Percentiles rank a stretch among this genome's conserved stretches.
phyloP scores from a whole-genome alignment of 2,329 filamentous ascomycete species.

The Pseudocercospora eumusae region DNA sequence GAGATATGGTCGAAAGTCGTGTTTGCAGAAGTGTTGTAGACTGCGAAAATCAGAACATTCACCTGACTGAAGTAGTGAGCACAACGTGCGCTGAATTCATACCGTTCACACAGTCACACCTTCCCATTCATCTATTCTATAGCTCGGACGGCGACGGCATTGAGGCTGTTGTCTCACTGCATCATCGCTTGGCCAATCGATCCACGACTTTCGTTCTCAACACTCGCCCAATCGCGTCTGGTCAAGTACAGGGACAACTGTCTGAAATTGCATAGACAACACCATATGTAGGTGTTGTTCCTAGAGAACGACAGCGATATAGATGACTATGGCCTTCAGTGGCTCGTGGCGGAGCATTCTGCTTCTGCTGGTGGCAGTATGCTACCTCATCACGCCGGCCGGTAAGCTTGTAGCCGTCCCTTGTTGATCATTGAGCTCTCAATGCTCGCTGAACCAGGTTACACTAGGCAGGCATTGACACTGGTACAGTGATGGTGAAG shows the following conservation, averaged over 20 bases:
- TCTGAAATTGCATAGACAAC: neutral
- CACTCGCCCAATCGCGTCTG: constrained; percentile 5
- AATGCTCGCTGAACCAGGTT: neutral
- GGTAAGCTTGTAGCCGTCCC: constrained; percentile 51
- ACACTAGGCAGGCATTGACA: neutral
- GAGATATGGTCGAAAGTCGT: neutral
- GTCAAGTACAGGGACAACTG: neutral
- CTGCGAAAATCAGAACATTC: neutral
- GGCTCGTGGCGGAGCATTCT: constrained; percentile 64
- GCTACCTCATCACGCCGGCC: constrained; percentile 63
- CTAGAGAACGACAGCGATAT: constrained; percentile 14
- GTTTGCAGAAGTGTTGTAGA: neutral
- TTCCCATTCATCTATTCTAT: neutral
- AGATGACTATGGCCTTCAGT: constrained; percentile 29
- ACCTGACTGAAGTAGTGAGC: neutral
- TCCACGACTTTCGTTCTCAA: constrained; percentile 11
- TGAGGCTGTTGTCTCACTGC: constrained; percentile 4
- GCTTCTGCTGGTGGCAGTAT: constrained; percentile 60
- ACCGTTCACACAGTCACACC: neutral
- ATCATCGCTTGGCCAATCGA: neutral
- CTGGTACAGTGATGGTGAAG: constrained; percentile 72
- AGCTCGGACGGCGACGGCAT: neutral
- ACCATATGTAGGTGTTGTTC: constrained; percentile 13
- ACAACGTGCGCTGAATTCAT: neutral
- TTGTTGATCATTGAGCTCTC: constrained; percentile 7